phyloP scores from a whole-genome alignment of 192 early-diverging fungal genomes.

The Rhizophagus clarus region DNA sequence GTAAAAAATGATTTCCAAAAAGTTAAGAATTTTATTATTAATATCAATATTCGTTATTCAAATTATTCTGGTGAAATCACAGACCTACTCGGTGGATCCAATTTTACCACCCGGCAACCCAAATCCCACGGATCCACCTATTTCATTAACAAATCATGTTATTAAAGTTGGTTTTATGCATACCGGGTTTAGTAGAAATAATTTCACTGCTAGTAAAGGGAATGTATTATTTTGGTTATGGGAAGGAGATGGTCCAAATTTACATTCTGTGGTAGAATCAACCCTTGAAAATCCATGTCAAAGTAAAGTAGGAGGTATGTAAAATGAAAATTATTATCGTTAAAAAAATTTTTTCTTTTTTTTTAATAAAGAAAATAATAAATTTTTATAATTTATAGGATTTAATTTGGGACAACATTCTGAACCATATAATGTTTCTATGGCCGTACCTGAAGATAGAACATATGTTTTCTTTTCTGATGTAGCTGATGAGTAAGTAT shows the following conservation, averaged over 20 bases:
- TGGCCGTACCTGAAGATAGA: not conserved
- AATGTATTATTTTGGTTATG: not conserved
- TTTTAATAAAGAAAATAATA: too few species aligned
- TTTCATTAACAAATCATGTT: not conserved
- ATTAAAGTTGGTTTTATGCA: not conserved
- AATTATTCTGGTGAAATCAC: not conserved
- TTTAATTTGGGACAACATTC: not conserved
- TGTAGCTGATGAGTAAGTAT: not conserved
- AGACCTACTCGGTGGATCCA: not conserved
- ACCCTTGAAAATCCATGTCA: not conserved
- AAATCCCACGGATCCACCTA: not conserved
- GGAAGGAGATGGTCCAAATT: not conserved
- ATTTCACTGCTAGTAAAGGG: not conserved
- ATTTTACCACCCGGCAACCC: not conserved
- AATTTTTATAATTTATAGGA: too few species aligned
- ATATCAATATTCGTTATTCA: not conserved
- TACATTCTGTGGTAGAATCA: not conserved
- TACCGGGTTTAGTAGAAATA: not conserved
- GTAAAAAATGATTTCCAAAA: too few species aligned
- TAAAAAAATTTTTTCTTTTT: too few species aligned
- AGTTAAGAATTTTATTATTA: too few species aligned
- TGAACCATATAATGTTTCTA: not conserved
- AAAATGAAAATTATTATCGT: too few species aligned
- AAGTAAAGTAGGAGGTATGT: not conserved
- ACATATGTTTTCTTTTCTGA: not conserved